phyloP scores from a whole-genome alignment of 1,139 yeast genomes.

The Pichia sp. region DNA sequence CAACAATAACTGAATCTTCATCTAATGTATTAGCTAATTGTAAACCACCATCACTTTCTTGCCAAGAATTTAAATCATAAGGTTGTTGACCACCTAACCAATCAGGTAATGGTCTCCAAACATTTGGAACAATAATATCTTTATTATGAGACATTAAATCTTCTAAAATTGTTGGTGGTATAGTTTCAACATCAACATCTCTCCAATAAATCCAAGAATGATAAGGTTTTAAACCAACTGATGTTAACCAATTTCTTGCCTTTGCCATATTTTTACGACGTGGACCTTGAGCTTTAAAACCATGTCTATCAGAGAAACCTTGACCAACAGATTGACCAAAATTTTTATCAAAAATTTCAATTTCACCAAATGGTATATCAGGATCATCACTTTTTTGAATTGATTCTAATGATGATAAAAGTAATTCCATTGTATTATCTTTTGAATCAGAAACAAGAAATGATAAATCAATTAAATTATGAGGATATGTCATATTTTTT shows the following conservation, averaged over 20 bases:
- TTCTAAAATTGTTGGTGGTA: slow-evolving; percentile 72
- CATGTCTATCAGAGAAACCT: slow-evolving; percentile 86
- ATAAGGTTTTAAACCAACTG: slow-evolving; percentile 70
- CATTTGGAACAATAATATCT: slow-evolving; percentile 84
- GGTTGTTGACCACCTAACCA: slow-evolving; percentile 76
- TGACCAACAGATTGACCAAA: slow-evolving; percentile 85
- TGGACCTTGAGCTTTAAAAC: slow-evolving; percentile 83
- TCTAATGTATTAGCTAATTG: slow-evolving; percentile 58
- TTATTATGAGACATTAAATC: slow-evolving; percentile 70
- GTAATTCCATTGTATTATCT: slow-evolving; percentile 49
- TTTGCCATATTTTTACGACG: slow-evolving; percentile 83
- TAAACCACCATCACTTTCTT: slow-evolving; percentile 67
- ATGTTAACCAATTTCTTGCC: slow-evolving; percentile 81
- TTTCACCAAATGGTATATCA: slow-evolving; percentile 45
- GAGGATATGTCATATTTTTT: slow-evolving; percentile 53
- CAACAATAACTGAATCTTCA: slow-evolving; percentile 84
- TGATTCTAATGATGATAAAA: slow-evolving; percentile 37
- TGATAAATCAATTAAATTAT: slow-evolving; percentile 49
- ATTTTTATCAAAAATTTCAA: slow-evolving; percentile 69
- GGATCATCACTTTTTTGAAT: slow-evolving; percentile 41
- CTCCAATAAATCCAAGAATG: slow-evolving; percentile 95
- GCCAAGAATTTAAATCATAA: slow-evolving; percentile 83
- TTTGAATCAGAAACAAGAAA: slow-evolving; percentile 53
- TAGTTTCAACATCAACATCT: slow-evolving; percentile 80
- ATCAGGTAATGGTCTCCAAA: slow-evolving; percentile 80